Percentiles rank a stretch among this genome's conserved stretches.
Evolutionary conservation across 208 protist genomes (phyloP).

Genomic region (Acanthamoeba comandoni): DNA sequence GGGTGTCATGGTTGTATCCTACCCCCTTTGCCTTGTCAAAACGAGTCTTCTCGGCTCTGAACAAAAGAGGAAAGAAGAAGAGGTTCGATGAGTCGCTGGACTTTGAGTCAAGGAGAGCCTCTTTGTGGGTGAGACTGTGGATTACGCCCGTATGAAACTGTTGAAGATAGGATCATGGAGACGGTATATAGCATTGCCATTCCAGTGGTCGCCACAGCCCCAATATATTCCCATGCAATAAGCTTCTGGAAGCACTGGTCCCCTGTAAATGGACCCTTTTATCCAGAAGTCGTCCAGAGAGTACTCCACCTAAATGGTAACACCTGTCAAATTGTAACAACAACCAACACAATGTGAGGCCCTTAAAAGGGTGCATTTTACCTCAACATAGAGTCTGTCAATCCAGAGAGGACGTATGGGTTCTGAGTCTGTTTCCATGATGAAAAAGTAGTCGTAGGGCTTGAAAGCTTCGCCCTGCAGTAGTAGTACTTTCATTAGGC

Average conservation of each 20-base stretch:
- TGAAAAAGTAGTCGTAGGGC: conserved; percentile 69
- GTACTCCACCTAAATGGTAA: conserved; percentile 71
- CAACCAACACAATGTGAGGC: too few species aligned
- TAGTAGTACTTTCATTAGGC: neutral
- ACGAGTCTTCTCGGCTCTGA: conserved; percentile 49
- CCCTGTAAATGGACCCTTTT: conserved; percentile 70
- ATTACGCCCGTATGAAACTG: conserved; percentile 49
- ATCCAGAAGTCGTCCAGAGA: conserved; percentile 56
- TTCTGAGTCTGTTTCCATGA: conserved; percentile 68
- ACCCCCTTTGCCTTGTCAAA: conserved; percentile 35
- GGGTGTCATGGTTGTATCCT: conserved; percentile 69
- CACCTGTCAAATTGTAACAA: too few species aligned
- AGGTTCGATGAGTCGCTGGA: too few species aligned
- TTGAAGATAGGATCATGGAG: conserved; percentile 64
- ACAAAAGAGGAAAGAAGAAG: too few species aligned
- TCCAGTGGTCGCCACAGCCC: conserved; percentile 68
- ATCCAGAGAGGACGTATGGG: conserved; percentile 60
- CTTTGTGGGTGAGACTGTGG: neutral
- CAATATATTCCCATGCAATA: conserved; percentile 73
- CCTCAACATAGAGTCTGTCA: conserved; percentile 66
- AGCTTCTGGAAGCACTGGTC: neutral
- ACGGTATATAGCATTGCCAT: conserved; percentile 62
- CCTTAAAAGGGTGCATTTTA: too few species aligned
- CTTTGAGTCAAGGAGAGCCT: neutral
- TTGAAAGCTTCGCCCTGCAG: conserved; percentile 27